Conservation (phyloP, 768 basidiomycete species). For the Cystofilobasidium ferigula region DNA sequence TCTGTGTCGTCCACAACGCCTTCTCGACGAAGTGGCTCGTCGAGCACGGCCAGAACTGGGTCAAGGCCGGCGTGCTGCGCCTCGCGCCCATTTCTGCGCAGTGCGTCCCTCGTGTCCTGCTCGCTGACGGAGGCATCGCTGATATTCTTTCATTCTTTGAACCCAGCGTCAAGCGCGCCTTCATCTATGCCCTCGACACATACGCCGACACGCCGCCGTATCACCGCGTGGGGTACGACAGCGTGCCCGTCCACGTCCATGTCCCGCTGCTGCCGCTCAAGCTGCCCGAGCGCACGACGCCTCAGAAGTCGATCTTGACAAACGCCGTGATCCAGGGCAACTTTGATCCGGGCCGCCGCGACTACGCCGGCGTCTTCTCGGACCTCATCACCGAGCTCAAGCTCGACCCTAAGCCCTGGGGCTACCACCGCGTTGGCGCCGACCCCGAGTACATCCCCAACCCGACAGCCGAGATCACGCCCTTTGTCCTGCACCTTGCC, state of each 20-base stretch:
- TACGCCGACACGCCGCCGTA: slow-evolving; percentile 13
- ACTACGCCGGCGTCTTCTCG: slow-evolving; percentile 39
- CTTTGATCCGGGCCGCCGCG: slow-evolving; percentile 38
- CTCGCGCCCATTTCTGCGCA: slow-evolving; percentile 42
- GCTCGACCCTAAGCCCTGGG: slow-evolving; percentile 17
- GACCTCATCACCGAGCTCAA: slow-evolving; percentile 37
- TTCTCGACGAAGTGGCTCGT: slow-evolving; percentile 34
- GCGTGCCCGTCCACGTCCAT: slow-evolving; percentile 23
- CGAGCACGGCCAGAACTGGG: slow-evolving; percentile 39
- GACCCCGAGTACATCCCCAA: slow-evolving; percentile 15
- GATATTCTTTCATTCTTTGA: background rate
- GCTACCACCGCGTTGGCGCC: slow-evolving; percentile 13
- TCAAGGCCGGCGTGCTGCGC: slow-evolving; percentile 40
- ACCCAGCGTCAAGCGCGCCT: slow-evolving; percentile 21
- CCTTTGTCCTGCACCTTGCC: slow-evolving; percentile 23
- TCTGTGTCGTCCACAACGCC: slow-evolving; percentile 43
- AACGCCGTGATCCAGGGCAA: slow-evolving; percentile 43
- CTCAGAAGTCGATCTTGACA: slow-evolving; percentile 32
- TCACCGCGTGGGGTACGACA: slow-evolving; percentile 21
- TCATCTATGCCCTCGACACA: slow-evolving; percentile 24
- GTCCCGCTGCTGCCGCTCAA: slow-evolving; percentile 24
- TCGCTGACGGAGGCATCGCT: background rate
- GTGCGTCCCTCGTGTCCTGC: slow-evolving; percentile 34
- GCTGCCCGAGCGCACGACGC: slow-evolving; percentile 1
- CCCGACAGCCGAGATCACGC: slow-evolving; percentile 11